These are phyloP conservation scores for Phytophthora pistaciae DNA, from an alignment of 352 stramenopile species.

Conservation along the genomic window DNA sequence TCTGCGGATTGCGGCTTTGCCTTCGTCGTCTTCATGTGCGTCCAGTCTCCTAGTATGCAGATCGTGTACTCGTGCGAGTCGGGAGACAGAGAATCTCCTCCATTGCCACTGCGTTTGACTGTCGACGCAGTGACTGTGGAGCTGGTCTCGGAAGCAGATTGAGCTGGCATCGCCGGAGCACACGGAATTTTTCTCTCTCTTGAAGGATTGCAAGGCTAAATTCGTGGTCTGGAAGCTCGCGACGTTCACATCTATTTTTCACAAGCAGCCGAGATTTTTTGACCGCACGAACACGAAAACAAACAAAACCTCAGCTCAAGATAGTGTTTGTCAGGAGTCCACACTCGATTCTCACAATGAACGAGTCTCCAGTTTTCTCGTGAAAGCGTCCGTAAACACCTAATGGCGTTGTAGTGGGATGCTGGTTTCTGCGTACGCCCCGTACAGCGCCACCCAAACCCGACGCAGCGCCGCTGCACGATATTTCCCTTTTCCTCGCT, in stretches of 20 bases:
- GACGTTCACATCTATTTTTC: too few relatives aligned
- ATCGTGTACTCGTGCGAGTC: constrained; percentile 56
- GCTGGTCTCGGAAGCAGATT: not conserved
- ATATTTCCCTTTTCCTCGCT: too few relatives aligned
- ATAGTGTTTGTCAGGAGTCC: too few relatives aligned
- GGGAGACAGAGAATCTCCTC: not conserved
- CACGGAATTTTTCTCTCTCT: not conserved
- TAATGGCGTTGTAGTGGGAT: too few relatives aligned
- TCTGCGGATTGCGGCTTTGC: not conserved
- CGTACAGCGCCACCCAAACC: not conserved
- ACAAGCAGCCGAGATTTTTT: too few relatives aligned
- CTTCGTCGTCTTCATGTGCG: constrained; percentile 18
- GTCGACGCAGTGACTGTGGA: not conserved
- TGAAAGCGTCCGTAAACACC: too few relatives aligned
- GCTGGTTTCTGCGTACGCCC: too few relatives aligned
- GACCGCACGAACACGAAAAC: too few relatives aligned
- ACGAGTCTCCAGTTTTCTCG: too few relatives aligned
- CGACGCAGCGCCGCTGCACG: too few relatives aligned
- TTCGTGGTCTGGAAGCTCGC: not conserved
- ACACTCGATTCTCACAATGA: too few relatives aligned
- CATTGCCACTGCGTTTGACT: not conserved
- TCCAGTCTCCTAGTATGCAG: constrained; percentile 57
- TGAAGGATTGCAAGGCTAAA: not conserved
- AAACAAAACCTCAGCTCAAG: too few relatives aligned
- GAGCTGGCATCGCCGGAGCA: not conserved